Evolutionary conservation across 139 green algal genomes (phyloP).

Genomic region (Micromonas commoda): DNA sequence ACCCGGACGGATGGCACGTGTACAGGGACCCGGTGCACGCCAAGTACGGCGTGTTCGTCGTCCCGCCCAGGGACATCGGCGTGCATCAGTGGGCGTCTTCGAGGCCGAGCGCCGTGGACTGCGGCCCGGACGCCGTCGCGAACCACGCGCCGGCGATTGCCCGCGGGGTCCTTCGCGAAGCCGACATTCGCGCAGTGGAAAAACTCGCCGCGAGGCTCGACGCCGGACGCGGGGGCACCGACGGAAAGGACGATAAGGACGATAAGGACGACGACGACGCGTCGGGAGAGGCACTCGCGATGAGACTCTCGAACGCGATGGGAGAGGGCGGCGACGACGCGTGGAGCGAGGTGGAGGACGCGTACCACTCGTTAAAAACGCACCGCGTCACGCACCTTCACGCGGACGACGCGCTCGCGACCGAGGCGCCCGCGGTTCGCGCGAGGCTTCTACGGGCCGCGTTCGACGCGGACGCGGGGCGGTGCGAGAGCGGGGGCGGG

Average conservation of each 20-base stretch:
- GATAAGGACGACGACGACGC: neutral
- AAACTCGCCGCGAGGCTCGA: neutral
- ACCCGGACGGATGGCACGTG: constrained; percentile 14
- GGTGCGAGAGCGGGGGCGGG: neutral
- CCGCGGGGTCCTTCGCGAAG: neutral
- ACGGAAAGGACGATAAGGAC: neutral
- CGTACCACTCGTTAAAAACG: neutral
- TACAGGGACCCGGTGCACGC: neutral
- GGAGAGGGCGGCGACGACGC: neutral
- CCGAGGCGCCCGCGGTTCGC: neutral
- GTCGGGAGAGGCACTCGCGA: neutral
- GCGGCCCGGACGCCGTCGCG: neutral
- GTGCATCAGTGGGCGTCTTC: neutral
- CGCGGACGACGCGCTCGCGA: neutral
- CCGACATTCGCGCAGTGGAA: neutral
- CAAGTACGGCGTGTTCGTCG: constrained; percentile 21
- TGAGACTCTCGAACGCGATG: neutral
- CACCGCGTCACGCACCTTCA: constrained; percentile 5
- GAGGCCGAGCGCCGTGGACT: neutral
- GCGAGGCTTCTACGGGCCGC: neutral
- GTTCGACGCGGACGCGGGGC: neutral
- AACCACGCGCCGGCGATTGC: neutral
- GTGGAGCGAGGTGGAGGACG: neutral
- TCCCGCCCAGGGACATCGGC: neutral
- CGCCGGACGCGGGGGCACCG: neutral